Percentiles rank a stretch among this genome's conserved stretches.
Conservation (phyloP, 139 green algal genomes). For the Tetraselmis striata region DNA sequence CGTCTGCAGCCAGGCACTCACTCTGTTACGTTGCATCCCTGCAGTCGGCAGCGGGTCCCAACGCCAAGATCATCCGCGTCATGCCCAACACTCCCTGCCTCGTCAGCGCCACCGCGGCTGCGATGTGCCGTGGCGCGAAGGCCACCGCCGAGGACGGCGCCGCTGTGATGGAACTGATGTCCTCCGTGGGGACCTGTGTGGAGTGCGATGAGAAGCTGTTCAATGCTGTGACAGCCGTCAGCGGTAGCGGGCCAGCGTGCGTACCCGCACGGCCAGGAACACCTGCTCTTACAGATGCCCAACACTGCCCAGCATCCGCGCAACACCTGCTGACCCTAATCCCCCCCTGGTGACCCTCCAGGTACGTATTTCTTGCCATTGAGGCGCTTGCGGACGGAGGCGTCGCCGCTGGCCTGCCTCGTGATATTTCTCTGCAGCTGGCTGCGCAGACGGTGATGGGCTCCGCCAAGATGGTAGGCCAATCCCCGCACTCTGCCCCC, state of each 20-base stretch:
- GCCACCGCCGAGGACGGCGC: constrained; percentile 53
- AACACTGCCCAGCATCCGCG: too few relatives aligned
- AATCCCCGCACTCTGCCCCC: too few relatives aligned
- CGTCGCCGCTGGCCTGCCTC: constrained; percentile 61
- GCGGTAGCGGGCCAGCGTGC: constrained; percentile 87
- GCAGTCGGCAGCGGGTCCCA: constrained; percentile 49
- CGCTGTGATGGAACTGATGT: not conserved
- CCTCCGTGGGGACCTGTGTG: not conserved
- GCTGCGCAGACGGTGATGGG: constrained; percentile 69
- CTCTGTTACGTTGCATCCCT: too few relatives aligned
- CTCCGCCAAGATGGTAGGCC: constrained; percentile 44
- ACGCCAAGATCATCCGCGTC: constrained; percentile 70
- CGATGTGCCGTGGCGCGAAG: constrained; percentile 75
- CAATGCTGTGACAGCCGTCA: constrained; percentile 86
- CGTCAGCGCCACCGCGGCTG: constrained; percentile 79
- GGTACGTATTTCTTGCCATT: constrained; percentile 50
- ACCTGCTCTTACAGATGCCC: too few relatives aligned
- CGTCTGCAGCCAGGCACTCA: too few relatives aligned
- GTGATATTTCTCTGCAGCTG: constrained; percentile 58
- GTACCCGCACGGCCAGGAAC: too few relatives aligned
- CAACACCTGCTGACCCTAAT: too few relatives aligned
- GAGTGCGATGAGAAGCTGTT: constrained; percentile 77
- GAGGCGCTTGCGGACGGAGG: constrained; percentile 75
- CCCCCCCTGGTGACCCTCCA: constrained; percentile 41
- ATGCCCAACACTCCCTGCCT: constrained; percentile 98